These are phyloP conservation scores for Penicillium sp. DNA, from an alignment of 2,329 filamentous ascomycete species.

Conservation along the genomic window DNA sequence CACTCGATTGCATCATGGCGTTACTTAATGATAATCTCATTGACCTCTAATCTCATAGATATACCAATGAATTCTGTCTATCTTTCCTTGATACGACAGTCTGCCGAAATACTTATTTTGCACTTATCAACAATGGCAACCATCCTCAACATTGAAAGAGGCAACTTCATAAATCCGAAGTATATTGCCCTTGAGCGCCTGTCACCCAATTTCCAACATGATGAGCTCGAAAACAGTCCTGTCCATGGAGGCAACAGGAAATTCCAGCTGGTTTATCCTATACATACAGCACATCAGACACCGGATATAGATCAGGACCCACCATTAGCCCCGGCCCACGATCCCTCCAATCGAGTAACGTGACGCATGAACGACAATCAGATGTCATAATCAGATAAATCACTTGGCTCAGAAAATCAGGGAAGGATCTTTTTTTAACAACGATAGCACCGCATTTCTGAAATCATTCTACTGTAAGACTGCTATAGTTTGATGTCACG, in stretches of 20 bases:
- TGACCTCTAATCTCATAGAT: constrained; percentile 12
- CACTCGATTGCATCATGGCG: constrained; percentile 26
- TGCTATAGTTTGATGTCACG: constrained; percentile 20
- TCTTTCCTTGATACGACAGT: background rate
- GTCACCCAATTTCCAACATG: too few relatives aligned
- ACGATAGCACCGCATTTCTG: background rate
- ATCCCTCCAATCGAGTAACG: background rate
- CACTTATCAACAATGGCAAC: too few relatives aligned
- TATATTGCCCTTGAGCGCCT: too few relatives aligned
- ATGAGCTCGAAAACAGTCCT: too few relatives aligned
- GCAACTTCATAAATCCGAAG: too few relatives aligned
- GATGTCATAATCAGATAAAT: background rate
- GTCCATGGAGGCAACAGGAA: too few relatives aligned
- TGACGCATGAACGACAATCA: background rate
- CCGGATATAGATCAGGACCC: background rate
- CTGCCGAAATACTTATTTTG: too few relatives aligned
- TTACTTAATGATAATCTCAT: constrained; percentile 20
- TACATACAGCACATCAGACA: background rate
- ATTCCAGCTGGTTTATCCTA: background rate
- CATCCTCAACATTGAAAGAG: too few relatives aligned
- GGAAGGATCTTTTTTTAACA: background rate
- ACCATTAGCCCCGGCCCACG: background rate
- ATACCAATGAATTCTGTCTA: constrained; percentile 17
- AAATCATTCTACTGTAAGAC: background rate
- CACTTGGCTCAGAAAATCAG: constrained; percentile 1